phyloP scores from a whole-genome alignment of 176 grass and related monocot genomes.

The Urochloa ruziziensis region DNA sequence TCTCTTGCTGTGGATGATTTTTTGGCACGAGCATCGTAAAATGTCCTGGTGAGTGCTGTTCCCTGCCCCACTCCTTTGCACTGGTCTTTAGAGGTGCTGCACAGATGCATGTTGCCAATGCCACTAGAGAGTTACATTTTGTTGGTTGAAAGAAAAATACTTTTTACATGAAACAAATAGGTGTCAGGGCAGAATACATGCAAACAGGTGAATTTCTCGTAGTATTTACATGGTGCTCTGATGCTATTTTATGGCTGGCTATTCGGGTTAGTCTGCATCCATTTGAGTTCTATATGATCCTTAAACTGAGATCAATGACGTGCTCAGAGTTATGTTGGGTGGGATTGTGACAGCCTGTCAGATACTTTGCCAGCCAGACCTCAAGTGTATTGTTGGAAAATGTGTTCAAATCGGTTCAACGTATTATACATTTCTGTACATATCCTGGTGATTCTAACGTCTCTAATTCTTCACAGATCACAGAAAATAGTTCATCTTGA shows the following conservation, averaged over 20 bases:
- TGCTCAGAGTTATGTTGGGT: not conserved
- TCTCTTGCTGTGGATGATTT: conserved; percentile 83
- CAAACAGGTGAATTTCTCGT: not conserved
- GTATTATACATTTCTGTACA: conserved; percentile 19
- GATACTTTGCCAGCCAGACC: not conserved
- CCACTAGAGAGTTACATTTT: conserved; percentile 15
- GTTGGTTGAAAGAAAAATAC: conserved; percentile 11
- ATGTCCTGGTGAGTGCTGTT: not conserved
- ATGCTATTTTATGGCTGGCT: not conserved
- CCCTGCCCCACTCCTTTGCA: not conserved
- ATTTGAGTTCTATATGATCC: not conserved
- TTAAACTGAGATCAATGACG: not conserved
- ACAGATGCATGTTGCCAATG: not conserved
- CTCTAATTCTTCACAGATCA: not conserved
- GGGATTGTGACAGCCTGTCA: conserved; percentile 6
- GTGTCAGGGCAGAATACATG: conserved; percentile 1
- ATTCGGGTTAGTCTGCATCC: not conserved
- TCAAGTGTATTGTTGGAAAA: not conserved
- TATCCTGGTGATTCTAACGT: not conserved
- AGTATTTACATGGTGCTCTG: not conserved
- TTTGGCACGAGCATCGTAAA: conserved; percentile 58
- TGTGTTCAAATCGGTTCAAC: not conserved
- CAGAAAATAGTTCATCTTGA: conserved; percentile 13
- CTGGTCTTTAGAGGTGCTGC: conserved; percentile 15
- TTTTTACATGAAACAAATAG: not conserved